A percentile compares a stretch with the other conserved stretches of the same genome.
Evolutionary conservation across 75 land plant species (phyloP).

Genomic region (Ceratopteris richardii): DNA sequence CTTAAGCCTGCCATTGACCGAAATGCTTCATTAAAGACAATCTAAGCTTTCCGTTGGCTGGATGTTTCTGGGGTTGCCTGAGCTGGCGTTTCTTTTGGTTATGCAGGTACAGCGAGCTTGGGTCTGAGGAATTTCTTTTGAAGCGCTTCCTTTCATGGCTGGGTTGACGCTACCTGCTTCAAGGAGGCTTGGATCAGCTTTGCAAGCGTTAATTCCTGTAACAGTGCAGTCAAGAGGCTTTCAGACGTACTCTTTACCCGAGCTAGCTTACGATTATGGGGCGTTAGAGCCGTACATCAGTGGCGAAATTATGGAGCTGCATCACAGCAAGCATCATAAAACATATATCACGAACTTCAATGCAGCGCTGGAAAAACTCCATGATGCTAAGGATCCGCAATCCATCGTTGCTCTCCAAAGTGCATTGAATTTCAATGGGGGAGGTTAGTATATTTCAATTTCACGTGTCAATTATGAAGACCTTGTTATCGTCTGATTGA

Average conservation of each 20-base stretch:
- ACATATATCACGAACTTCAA: constrained; percentile 82
- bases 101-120: too few relatives aligned
- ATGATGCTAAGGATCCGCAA: constrained; percentile 48
- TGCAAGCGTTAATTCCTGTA: too few relatives aligned
- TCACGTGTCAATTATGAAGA: background rate
- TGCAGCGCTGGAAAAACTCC: constrained; percentile 83
- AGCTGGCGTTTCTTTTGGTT: too few relatives aligned
- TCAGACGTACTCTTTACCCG: constrained; percentile 36
- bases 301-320: constrained; percentile 88
- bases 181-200: too few relatives aligned
- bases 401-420: constrained; percentile 65
- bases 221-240: background rate
- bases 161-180: too few relatives aligned
- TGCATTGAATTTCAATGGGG: constrained; percentile 96
- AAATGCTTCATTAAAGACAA: too few relatives aligned
- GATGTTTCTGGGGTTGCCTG: too few relatives aligned
- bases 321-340: constrained; percentile 96
- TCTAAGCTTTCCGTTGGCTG: too few relatives aligned
- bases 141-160: too few relatives aligned
- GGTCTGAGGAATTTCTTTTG: too few relatives aligned
- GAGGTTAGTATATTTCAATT: constrained; percentile 44
- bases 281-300: constrained; percentile 89
- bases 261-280: constrained; percentile 82
- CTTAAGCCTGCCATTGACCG: too few relatives aligned
- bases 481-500: background rate